Conservation (phyloP, 2,329 filamentous ascomycete species). For the Sclerotinia borealis region DNA sequence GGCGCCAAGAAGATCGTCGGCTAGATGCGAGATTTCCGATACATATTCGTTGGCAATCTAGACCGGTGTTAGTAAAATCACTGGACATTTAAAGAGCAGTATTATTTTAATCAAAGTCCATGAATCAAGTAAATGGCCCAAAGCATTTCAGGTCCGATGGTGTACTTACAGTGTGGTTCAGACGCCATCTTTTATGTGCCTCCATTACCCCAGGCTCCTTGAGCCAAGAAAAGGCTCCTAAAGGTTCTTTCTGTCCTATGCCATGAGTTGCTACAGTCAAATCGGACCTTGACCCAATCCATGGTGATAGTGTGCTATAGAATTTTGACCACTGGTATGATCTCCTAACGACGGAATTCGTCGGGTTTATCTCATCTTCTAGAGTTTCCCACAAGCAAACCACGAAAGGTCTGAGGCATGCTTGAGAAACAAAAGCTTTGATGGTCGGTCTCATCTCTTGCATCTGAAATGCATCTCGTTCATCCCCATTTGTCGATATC, state of each 20-base stretch:
- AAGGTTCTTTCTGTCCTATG: conserved; percentile 16
- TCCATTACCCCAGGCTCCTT: conserved; percentile 28
- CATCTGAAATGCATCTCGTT: conserved; percentile 39
- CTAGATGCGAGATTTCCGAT: background rate
- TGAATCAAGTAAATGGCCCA: background rate
- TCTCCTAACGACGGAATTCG: conserved; percentile 27
- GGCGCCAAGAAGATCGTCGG: background rate
- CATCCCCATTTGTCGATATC: conserved; percentile 37
- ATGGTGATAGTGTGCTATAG: conserved; percentile 20
- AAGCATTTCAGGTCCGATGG: background rate
- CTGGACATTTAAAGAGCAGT: background rate
- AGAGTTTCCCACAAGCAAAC: conserved; percentile 29
- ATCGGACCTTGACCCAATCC: conserved; percentile 17
- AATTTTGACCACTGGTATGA: conserved; percentile 24
- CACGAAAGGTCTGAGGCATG: conserved; percentile 24
- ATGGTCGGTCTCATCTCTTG: conserved; percentile 22
- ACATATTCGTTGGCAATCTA: conserved; percentile 9
- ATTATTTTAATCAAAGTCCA: background rate
- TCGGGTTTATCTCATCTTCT: conserved; percentile 23
- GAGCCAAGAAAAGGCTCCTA: conserved; percentile 29
- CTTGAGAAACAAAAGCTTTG: conserved; percentile 23
- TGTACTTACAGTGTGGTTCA: conserved; percentile 18
- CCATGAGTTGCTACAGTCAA: background rate
- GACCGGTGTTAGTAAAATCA: background rate
- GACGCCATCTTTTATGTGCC: conserved; percentile 25